Base-by-base conservation (phyloP, 2,329 filamentous ascomycete species). In the Microdochium trichocladiopsis region DNA sequence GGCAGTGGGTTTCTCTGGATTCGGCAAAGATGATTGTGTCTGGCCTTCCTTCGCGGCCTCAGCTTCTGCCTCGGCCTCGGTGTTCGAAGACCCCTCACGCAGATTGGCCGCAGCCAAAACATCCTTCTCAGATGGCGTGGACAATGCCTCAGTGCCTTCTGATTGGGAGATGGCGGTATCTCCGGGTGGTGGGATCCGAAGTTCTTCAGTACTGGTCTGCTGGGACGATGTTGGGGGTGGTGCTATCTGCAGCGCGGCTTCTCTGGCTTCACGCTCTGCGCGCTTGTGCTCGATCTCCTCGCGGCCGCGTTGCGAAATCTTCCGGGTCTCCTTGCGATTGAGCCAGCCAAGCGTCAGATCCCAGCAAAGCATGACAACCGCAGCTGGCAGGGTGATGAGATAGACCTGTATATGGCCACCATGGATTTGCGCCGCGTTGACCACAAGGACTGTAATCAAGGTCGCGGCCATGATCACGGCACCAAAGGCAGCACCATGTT, bases 361-460 rank as follows among this genome's bases (percentile, higher is more conserved):
- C 76, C 83, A 89, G 58, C 75, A 79, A 47, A 90, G 79, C 79
- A 88, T 85, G 50, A 89, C 67, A 25, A 82, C 71, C 0, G 86
- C 85, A 0, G 82, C 87, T 1, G 87, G 87, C 2, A 88, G 61
- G 0, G 86, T 90, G 0, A 90, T 79, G 69, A 77, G 89, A 55
- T 78, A 89, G 0, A 89, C 84, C 0, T 79, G 83, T 47, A 75
- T 70, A 36, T 81, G 71, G 1, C 74, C 69, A 0, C 67, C 72
- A 0, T 64, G 71, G 11, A 76, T 67, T 24, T 75, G 80, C 0
- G 78, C 73, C 2, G 86, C 86, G 50, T 90, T 90, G 25, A 89
- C 62, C 0, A 76, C 80, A 2, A 90, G 69, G 0, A 90, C 71
- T 0, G 84, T 83, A 52, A 88, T 70, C 24, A 90, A 74, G 0